Conservation (phyloP, 2,329 filamentous ascomycete genomes). For the Fusarium humuli region DNA sequence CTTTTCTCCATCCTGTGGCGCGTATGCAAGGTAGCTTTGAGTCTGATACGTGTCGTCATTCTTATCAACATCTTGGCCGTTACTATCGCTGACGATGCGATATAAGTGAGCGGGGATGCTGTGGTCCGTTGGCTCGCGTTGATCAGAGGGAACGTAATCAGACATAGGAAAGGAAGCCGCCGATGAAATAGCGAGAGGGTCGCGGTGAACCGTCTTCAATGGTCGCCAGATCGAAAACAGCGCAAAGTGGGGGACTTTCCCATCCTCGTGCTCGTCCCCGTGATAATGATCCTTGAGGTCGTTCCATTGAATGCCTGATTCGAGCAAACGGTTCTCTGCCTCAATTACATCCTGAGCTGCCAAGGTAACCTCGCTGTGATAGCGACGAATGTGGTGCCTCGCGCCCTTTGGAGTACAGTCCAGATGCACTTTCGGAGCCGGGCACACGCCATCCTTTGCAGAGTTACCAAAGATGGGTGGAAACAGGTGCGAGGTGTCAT, state of each 20-base stretch:
- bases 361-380: neutral
- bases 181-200: conserved; percentile 9
- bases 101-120: neutral
- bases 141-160: conserved; percentile 2
- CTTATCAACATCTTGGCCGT: neutral
- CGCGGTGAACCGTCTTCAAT: conserved; percentile 1
- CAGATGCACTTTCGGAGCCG: conserved; percentile 11
- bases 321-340: neutral
- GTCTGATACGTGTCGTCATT: neutral
- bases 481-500: neutral
- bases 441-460: neutral
- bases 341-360: neutral
- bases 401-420: conserved; percentile 8
- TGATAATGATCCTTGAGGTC: conserved; percentile 3
- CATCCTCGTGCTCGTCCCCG: neutral
- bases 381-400: neutral
- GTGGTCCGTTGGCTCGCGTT: conserved; percentile 1
- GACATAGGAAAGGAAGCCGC: conserved; percentile 1
- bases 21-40: conserved; percentile 4
- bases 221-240: conserved; percentile 11
- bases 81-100: neutral
- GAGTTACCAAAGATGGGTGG: conserved; percentile 8
- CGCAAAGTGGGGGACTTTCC: neutral
- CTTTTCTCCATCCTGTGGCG: neutral
- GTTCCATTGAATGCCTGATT: neutral